Conservation (phyloP, 352 stramenopile species). For the Nothophytophthora sp. region DNA sequence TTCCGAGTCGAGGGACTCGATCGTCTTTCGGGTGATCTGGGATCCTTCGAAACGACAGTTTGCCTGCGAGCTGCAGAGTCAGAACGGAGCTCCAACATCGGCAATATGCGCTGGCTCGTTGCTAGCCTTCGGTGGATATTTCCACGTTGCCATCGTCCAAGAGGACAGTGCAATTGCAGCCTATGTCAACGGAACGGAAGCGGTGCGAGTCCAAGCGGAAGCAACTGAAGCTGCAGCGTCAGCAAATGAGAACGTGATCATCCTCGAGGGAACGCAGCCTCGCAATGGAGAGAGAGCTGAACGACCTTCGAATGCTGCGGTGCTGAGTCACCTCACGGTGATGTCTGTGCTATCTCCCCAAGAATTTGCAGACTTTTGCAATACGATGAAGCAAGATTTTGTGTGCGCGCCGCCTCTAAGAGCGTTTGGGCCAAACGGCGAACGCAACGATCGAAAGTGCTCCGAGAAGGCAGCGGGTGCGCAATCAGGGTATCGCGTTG, state of each 20-base stretch:
- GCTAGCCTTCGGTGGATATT: conserved; percentile 22
- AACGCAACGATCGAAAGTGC: conserved; percentile 28
- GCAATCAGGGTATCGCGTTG: conserved; percentile 56
- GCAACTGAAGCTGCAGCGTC: neutral
- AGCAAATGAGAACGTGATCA: neutral
- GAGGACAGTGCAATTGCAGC: conserved; percentile 5
- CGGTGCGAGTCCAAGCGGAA: conserved; percentile 1
- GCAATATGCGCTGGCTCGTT: neutral
- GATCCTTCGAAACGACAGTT: conserved; percentile 8
- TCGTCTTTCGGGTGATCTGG: conserved; percentile 26
- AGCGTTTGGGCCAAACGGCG: conserved; percentile 37
- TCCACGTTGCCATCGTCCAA: conserved; percentile 22
- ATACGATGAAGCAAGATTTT: conserved; percentile 41
- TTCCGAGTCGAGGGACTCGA: neutral
- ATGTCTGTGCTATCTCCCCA: conserved; percentile 16
- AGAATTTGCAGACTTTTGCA: conserved; percentile 29
- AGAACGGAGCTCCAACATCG: neutral
- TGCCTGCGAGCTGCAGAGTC: conserved; percentile 9
- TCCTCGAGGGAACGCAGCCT: conserved; percentile 18
- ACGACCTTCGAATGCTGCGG: conserved; percentile 5
- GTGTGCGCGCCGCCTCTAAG: conserved; percentile 46
- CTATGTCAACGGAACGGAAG: conserved; percentile 23
- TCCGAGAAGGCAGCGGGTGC: conserved; percentile 24
- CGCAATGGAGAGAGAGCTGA: neutral
- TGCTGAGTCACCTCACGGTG: conserved; percentile 53